These are phyloP conservation scores for Simplicillium aogashimaense DNA, from an alignment of 2,329 filamentous ascomycete genomes.

Conservation along the genomic window DNA sequence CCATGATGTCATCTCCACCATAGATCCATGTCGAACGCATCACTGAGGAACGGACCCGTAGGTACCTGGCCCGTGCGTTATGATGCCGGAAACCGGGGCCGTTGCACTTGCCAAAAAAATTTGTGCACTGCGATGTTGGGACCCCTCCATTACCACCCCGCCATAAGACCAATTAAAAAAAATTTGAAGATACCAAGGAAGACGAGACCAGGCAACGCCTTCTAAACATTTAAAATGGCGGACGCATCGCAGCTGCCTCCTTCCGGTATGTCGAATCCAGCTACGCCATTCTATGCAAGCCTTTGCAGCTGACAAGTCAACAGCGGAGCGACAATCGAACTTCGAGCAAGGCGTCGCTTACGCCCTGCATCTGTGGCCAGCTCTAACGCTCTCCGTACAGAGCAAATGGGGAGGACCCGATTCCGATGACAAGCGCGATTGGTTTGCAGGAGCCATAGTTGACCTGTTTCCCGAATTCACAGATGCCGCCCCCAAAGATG, in stretches of 20 bases:
- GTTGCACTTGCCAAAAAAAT: background rate
- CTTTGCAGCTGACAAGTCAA: slow-evolving; percentile 1
- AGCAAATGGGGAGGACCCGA: slow-evolving; percentile 83
- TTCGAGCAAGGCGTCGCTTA: slow-evolving; percentile 87
- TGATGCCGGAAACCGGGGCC: background rate
- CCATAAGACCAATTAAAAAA: background rate
- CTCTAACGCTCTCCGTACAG: slow-evolving; percentile 76
- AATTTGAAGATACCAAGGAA: background rate
- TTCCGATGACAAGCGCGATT: slow-evolving; percentile 82
- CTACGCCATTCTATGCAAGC: no score
- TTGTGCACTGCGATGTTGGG: background rate
- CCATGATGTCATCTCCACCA: slow-evolving; percentile 2
- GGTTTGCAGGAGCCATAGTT: slow-evolving; percentile 81
- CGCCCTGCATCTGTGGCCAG: slow-evolving; percentile 77
- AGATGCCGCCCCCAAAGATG: slow-evolving; percentile 18
- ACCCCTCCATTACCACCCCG: background rate
- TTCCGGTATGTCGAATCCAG: slow-evolving; percentile 8
- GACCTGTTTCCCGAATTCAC: slow-evolving; percentile 68
- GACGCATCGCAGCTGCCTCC: slow-evolving; percentile 7
- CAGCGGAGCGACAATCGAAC: slow-evolving; percentile 47
- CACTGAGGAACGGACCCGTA: background rate
- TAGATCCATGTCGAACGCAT: background rate
- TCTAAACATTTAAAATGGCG: background rate
- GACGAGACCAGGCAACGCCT: no score
- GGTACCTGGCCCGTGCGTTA: background rate